Base-by-base conservation (phyloP, 495 filamentous ascomycete species). In the Aspergillus cristatus region DNA sequence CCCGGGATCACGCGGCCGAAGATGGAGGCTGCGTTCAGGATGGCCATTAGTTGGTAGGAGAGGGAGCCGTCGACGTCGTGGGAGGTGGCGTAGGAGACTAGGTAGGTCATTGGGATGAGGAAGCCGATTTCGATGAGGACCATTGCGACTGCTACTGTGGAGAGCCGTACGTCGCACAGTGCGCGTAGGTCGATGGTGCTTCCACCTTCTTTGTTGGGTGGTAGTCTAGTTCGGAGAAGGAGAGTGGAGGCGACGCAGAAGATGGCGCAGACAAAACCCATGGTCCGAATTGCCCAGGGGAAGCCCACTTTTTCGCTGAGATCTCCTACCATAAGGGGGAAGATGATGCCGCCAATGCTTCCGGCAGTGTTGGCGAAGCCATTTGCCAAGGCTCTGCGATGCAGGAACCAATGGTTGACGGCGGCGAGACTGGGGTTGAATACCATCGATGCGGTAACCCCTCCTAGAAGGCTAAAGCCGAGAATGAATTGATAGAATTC, bases 371-470 rank as follows among this genome's bases (percentile, higher is more conserved):
- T 34, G 6, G 47, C 40, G 14, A 49, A 36, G 2, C 46, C 46
- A 3, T 41, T 69, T 1, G 82, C 79, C 1, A 76, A 57, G 10
- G 72, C 81, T 8, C 82, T 67, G 24, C 68, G 62, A 37, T 68
- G 67, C 52, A 64, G 68, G 55, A 85, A 86, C 81, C 80, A 86
- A 3, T 76, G 76, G 1, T 68, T 63, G 7, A 76, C 62, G 14
- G 68, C 68, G 36, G 60, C 62, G 44, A 72, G 68, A 6, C 71
- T 68, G 3, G 78, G 70, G 48, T 78, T 80, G 53, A 83, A 81
- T 14, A 83, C 60, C 8, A 68, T 50, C 22, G 49, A 48, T 10
- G 43, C 35, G 29, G 49, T 41, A 34, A 47, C 45, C 1, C 50
- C 49, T 4, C 55, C 55, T 6, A 56, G 40, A 16, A 52, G 28